Evolutionary conservation across 192 early-diverging fungal species (phyloP).

Genomic region (Coemansia umbellata): DNA sequence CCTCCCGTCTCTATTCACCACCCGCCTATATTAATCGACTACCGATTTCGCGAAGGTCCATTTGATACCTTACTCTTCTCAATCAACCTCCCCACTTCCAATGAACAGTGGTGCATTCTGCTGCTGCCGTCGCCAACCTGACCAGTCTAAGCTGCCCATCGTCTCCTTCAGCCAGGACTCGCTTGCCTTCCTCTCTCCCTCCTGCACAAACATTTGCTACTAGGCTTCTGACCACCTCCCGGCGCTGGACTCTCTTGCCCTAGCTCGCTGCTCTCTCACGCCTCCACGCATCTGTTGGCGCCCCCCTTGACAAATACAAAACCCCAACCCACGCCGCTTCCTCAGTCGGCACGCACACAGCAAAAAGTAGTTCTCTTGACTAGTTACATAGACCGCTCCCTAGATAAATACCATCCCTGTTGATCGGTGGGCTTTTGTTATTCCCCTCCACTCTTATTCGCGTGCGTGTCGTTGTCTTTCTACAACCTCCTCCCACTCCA

Average conservation of each 20-base stretch:
- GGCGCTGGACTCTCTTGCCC: not conserved
- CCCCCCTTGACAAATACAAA: not conserved
- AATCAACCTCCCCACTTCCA: slow-evolving; percentile 16
- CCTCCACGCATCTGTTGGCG: not conserved
- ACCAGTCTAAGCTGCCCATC: slow-evolving; percentile 34
- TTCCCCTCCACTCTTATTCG: too few relatives aligned
- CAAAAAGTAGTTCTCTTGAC: too few relatives aligned
- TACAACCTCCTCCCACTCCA: not conserved
- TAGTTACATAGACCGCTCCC: too few relatives aligned
- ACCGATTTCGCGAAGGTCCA: too few relatives aligned
- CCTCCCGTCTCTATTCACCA: not conserved
- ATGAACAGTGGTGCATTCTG: slow-evolving; percentile 44
- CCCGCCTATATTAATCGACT: too few relatives aligned
- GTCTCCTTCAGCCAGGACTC: slow-evolving; percentile 48
- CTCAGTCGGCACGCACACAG: too few relatives aligned
- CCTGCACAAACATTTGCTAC: slow-evolving; percentile 18
- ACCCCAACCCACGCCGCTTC: too few relatives aligned
- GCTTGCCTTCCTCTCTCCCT: slow-evolving; percentile 42
- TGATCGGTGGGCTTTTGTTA: too few relatives aligned
- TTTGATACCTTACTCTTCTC: slow-evolving; percentile 5
- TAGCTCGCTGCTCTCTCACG: not conserved
- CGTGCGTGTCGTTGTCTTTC: too few relatives aligned
- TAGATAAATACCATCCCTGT: too few relatives aligned
- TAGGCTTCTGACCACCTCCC: not conserved
- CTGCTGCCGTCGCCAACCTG: slow-evolving; percentile 44